Evolutionary conservation across 306 rosid genomes (phyloP), one percentile per base, ranked within the genome.

Genomic region (Bauhinia variegata): DNA sequence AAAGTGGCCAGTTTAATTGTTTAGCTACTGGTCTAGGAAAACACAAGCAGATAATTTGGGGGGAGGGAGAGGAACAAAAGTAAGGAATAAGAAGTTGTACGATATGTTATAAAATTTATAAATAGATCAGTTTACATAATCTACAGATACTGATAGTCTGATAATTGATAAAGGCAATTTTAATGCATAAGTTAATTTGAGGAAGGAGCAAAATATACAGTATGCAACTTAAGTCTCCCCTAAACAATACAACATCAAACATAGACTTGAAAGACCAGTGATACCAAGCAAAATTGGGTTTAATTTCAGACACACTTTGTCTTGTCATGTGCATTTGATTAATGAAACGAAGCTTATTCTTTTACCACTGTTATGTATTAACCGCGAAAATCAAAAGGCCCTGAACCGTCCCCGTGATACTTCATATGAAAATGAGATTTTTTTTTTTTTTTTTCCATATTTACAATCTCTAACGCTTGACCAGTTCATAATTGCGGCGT

Each of bases 31-130:
- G 81, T 77, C 75, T 43, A 79, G 83, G 77, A 75, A 68, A 72
- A 72, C 70, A 73, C 83, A 77, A 54, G 52, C 72, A 71, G 70
- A 77, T 65, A 71, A 70, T 44, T n/a, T n/a, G n/a, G 75, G 53
- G 2, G 28, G 68, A 53, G 73, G 34, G 6, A 54, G 70, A 82
- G 62, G 60, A 58, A 47, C 51, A 83, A 28, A 75, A 76, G 78
- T 77, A 57, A 81, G 37, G 77, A 70, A 85, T 78, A 83, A 82
- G 90, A 78, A 79, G 59, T 74, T 57, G 81, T 70, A 69, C 80
- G 56, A 60, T 60, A 75, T 54, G 44, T 47, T 11, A 66, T 47
- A 57, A 50, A 54, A 60, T 56, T 56, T 50, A 74, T 53, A 66
- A 41, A 62, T 59, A 60, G 10, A 12, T 62, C 44, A 57, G 8